phyloP scores from a whole-genome alignment of 2,329 filamentous ascomycete genomes.

The Magnaporthiopsis poae region DNA sequence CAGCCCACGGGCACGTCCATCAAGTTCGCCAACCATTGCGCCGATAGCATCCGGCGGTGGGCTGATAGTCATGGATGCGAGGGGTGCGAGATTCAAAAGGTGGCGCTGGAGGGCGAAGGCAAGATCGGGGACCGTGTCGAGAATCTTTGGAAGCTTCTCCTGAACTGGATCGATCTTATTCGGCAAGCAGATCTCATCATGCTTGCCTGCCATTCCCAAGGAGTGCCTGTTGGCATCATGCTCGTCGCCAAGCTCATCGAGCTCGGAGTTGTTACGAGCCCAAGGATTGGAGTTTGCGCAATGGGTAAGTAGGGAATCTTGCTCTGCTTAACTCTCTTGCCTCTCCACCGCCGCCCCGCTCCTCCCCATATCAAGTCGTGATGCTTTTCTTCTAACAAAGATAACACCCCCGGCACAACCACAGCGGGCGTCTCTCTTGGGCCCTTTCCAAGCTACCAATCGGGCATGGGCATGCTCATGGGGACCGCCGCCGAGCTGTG shows the following conservation, averaged over 20 bases:
- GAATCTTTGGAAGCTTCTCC: conserved; percentile 82
- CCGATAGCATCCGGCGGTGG: conserved; percentile 76
- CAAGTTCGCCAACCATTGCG: conserved; percentile 79
- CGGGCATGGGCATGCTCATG: conserved; percentile 73
- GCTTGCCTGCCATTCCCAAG: conserved; percentile 90
- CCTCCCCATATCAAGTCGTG: neutral
- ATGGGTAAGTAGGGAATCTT: conserved; percentile 37
- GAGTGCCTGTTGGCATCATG: conserved; percentile 88
- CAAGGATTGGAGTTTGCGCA: conserved; percentile 76
- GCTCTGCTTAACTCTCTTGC: too few species aligned
- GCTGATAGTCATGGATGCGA: conserved; percentile 61
- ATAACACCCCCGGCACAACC: neutral
- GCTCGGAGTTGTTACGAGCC: conserved; percentile 68
- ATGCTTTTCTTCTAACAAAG: conserved; percentile 4
- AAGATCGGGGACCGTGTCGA: conserved; percentile 83
- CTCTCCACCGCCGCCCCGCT: too few species aligned
- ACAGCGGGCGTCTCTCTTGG: conserved; percentile 82
- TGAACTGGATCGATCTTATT: conserved; percentile 91
- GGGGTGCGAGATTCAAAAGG: conserved; percentile 79
- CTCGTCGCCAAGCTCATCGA: conserved; percentile 85
- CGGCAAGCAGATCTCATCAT: conserved; percentile 79
- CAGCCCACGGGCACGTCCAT: conserved; percentile 93
- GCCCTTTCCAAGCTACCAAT: conserved; percentile 85
- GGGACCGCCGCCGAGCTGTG: conserved; percentile 89
- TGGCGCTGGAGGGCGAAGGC: conserved; percentile 88